Base-by-base conservation (phyloP, 2,329 filamentous ascomycete species). In the Fusarium liriodendri region DNA sequence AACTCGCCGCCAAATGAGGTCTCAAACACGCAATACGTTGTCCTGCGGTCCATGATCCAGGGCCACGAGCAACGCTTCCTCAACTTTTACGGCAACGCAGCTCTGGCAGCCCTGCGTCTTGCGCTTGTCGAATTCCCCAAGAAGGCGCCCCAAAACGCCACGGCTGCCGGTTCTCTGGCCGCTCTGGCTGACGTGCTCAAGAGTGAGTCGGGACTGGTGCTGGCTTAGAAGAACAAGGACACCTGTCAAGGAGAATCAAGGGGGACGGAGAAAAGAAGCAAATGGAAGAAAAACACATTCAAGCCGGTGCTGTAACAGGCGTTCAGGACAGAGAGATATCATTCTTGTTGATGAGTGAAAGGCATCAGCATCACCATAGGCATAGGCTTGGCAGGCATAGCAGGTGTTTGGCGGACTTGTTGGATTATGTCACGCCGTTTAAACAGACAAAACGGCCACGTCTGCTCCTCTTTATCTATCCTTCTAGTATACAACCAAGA, bases 51-150 rank as follows among this genome's bases (percentile, higher is more conserved):
- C 9, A 91, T 96, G 88, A 89, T 96, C 33, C 88, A 93, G 63
- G 89, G 92, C 27, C 93, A 93, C 70, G 92, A 94, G 71, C 87
- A 90, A 63, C 91, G 93, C 20, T 95, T 98, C 77, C 84, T 98
- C 58, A 86, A 87, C 16, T 94, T 97, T 75, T 99, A 95, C 78
- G 96, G 95, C 1, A 91, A 90, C 59, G 90, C 93, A 9, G 95
- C 90, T 0, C 81, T 93, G n/a, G 92, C 89, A 0, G 90, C 94
- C 2, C 81, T 98, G 74, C 87, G 91, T 40, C 86, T 89, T 61
- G 94, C 93, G 0, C 84, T 96, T 29, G 82, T 97, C n/a, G 92
- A 94, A 14, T 92, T 97, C 58, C 95, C 94, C 1, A 84, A 84
- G 29, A 87, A 84, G 65, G 87, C 87, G 1, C 82, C 84, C 3